Base-by-base conservation (phyloP, 225 moss, liverwort and hornwort genomes). In the Bryum argenteum region DNA sequence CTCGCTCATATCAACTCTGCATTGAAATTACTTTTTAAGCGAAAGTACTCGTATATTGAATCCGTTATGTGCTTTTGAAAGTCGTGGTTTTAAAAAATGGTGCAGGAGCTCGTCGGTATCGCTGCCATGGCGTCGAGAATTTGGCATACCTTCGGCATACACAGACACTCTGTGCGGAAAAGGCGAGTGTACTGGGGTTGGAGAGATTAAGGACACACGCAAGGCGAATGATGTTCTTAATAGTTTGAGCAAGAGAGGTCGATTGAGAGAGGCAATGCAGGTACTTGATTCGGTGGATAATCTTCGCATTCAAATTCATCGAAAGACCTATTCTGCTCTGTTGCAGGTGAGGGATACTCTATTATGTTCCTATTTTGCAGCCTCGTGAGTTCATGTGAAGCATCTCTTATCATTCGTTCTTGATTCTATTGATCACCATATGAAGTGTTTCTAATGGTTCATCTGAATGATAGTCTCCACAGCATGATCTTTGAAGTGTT, bases 201-300 rank as follows among this genome's bases (percentile, higher is more conserved):
- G 50, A 72, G 80, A 73, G 64, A 66, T 80, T 1, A 73, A 63
- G 69, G 75, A 83, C 73, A 69, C 66, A 15, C 80, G 24, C 26
- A 63, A 17, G 10, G 81, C 66, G 24, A 87, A 87, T 77, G 19
- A 41, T 66, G 48, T 76, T 40, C 73, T 87, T 18, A 81, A 62
- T 22, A 73, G 55, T 19, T 70, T 87, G n/a, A 54, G 75, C 21
- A 83, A 78, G 33, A 22, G 67, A 40, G 83, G 87, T 8, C 70
- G 59, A n/a, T 78, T 81, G 70, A 76, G 75, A 24, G 87, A 87
- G 70, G 87, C 83, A 63, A 75, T 83, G 80, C 78, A 56, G 63
- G 73, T 87, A n/a, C 75, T 87, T 66, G 58, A 64, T 20, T 1
- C 26, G 19, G 48, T 81, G 67, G 55, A 76, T 19, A 63, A 55